Conservation (phyloP, 177 flowering plant genomes). For the Vitis hybrid region DNA sequence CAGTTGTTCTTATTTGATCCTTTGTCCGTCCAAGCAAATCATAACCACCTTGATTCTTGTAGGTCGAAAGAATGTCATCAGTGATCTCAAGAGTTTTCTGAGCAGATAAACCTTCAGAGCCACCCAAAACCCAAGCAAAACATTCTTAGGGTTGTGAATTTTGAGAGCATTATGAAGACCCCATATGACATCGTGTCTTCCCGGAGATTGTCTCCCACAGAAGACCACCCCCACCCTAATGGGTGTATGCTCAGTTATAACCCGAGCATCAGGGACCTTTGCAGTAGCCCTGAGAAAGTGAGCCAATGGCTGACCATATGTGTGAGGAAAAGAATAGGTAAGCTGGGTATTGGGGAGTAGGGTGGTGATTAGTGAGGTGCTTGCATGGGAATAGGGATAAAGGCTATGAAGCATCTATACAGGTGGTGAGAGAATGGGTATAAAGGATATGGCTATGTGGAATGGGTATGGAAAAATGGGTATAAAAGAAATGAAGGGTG, state of each 20-base stretch:
- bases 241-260: constrained; percentile 84
- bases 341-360: too few relatives aligned
- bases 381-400: too few relatives aligned
- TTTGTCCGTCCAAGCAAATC: constrained; percentile 93
- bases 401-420: too few relatives aligned
- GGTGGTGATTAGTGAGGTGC: too few relatives aligned
- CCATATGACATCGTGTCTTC: constrained; percentile 99
- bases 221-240: constrained; percentile 94
- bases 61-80: constrained; percentile 76
- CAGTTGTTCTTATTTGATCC: constrained; percentile 96
- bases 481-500: too few relatives aligned
- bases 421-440: too few relatives aligned
- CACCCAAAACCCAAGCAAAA: constrained; percentile 94
- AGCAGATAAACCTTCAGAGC: constrained; percentile 94
- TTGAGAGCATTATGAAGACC: constrained; percentile 83
- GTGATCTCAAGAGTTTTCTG: constrained; percentile 89
- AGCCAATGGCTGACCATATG: constrained; percentile 93
- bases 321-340: constrained; percentile 55
- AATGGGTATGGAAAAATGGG: too few relatives aligned
- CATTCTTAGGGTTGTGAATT: constrained; percentile 70
- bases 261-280: constrained; percentile 81
- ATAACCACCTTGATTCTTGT: constrained; percentile 99
- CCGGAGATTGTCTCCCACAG: constrained; percentile 98
- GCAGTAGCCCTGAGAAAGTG: constrained; percentile 87
- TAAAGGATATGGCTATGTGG: too few relatives aligned